Evolutionary conservation across 2,329 filamentous ascomycete species (phyloP), one percentile per base, ranked within the genome.

Genomic region (Kalmusia sp.): DNA sequence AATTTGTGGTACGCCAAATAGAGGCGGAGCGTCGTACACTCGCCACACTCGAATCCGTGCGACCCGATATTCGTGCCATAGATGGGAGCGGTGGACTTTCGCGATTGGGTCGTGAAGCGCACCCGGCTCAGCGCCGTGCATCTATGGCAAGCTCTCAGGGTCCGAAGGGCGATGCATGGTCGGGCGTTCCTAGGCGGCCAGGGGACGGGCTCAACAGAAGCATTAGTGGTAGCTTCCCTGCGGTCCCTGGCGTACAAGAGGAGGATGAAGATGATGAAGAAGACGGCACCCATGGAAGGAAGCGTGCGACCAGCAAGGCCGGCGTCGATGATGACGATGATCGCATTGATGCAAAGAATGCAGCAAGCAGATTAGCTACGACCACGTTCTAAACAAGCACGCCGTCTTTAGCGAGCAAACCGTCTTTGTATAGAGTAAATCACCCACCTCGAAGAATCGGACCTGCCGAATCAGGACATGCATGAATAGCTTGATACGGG

Each of bases 111-210:
- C 87, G 95, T 53, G 95, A 99, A 76, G 81, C 90, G 14, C 92
- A 96, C 72, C 93, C 95, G 2, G 78, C 87, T 4, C 77, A 79
- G 25, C 86, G 95, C 49, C 87, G 93, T 56, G 77, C 88, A 22
- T 93, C 87, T 74, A 77, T 97, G 61, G 90, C 91, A 14, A 90
- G 91, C 40, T 95, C 90, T 67, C 95, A 99, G 76, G 95, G 95
- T 0, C 93, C 95, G 44, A 96, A 96, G 78, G 95, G 95, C n/a
- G 95, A 99, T 74, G 89, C 95, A 14, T 99, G 95, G 95, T 96
- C 92, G 67, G 95, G 95, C 52, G 92, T 97, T 24, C 91, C 93
- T 30, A 85, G 95, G 57, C 85, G 91, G 50, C 87, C 88, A 25
- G 91, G 68, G 24, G 74, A 96, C 64, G 88, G 87, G n/a, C 77